Evolutionary conservation across 495 filamentous ascomycete species (phyloP), one percentile per base, ranked within the genome.

Genomic region (Penicillium crystallinum): DNA sequence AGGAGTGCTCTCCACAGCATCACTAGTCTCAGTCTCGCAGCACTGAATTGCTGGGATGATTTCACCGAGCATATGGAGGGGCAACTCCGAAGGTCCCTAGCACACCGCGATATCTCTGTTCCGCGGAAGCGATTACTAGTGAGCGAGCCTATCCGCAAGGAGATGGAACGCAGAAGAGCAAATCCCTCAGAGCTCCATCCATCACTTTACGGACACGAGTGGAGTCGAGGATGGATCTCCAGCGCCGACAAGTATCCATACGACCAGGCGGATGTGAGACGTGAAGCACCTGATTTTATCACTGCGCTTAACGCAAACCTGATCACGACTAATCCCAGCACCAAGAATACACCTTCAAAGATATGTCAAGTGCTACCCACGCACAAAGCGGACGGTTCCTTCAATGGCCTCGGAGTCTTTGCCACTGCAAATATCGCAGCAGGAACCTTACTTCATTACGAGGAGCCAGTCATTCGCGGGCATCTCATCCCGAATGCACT

Each of bases 11-110:
- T 64, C 6, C 53, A 65, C 14, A 55, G 64, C 37, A 58, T 65
- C 17, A 68, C 61, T 33, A 58, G 55, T 33, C 59, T 71, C 17
- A 57, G 63, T 34, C 55, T 73, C 11, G 29, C 53, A 27, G 59
- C 59, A 21, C 47, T 69, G 22, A 59, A 62, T 25, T 50, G 54
- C 15, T 68, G 66, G 63, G 41, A 63, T 19, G 69, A 72, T 27
- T 61, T 59, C 27, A 12, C 47, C 12, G 21, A 37, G 1, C 54
- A 62, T 9, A 54, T 47, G 44, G 19, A 47, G 8, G 21, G 33
- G 7, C 44, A 47, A 22, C 44, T 34, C 14, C 30, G n/a, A 22
- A 27, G 44, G 35, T n/a, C n/a, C 11, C 22, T 57, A 47, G 5
- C 27, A 0, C 22, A 56, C 9, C 52, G 48, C 5, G 67, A 72